Evolutionary conservation across 2,329 filamentous ascomycete species (phyloP), one percentile per base, ranked within the genome.

Genomic region (Atkinsonella texensis): DNA sequence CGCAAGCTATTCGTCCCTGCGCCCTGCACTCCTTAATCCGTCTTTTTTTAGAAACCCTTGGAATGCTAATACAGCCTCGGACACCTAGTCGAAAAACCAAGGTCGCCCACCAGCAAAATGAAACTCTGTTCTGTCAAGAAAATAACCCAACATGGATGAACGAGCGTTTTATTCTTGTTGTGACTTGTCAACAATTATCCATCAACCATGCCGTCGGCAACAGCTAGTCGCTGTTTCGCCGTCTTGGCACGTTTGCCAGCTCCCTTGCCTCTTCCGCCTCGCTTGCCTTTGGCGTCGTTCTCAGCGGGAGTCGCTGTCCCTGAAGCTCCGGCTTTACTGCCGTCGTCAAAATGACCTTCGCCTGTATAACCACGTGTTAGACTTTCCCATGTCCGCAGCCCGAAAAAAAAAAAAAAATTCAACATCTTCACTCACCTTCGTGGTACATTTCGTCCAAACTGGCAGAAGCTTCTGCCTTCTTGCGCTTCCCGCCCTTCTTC

Each of bases 401-500:
- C n/a, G n/a, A n/a, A n/a, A n/a, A n/a, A n/a, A n/a, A n/a, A n/a
- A 7, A 6, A 1, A 17, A 6, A 1, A 17, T 6, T 54, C n/a
- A 33, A 35, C 40, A 4, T 18, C 87, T 83, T 28, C 13, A 18
- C 50, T 48, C 68, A 95, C 93, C 93, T 77, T 98, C 93, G 67
- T 98, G 93, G 71, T 98, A 98, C 87, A 98, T 89, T 65, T 96
- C 91, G 67, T 97, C 93, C 68, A 97, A 72, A 62, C 85, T 91
- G 61, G 80, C 79, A 42, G 72, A 68, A 40, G 67, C 72, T 53
- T 73, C 74, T 42, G 70, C 72, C 55, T 81, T 81, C 53, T 75
- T 70, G 65, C 80, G 81, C 56, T 69, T 74, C 18, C 70, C 69
- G 39, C 77, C 77, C 53, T 79, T 81, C 69, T 79, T 82, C 71